Evolutionary conservation across 352 stramenopile species (phyloP), one percentile per base, ranked within the genome.

Genomic region (Pythium aphanidermatum): DNA sequence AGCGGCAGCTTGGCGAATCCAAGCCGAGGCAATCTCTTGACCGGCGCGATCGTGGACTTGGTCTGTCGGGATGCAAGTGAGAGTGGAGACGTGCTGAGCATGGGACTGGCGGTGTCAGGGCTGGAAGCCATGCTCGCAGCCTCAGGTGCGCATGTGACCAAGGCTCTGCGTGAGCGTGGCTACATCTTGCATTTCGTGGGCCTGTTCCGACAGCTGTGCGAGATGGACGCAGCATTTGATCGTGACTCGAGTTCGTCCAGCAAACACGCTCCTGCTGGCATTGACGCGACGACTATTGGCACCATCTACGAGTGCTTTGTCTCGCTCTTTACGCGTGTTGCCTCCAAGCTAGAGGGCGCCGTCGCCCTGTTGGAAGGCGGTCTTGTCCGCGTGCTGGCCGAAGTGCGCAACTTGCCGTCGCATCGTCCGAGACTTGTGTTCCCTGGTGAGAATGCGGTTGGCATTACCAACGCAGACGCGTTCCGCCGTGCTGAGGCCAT

Each of bases 301-400:
- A 83, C 78, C 0, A 85, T 91, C 54, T 86, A 90, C 62, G 74
- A 87, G 52, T 86, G 74, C 34, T 86, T 91, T 20, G 55, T 93
- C 35, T 93, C 81, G 40, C 72, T 93, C 16, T 89, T 91, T 26
- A 60, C 66, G 1, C 73, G 75, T 9, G 58, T 91, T 12, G 74
- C 74, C 16, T 60, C 68, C 24, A 79, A 66, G 23, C 66, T 70
- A 21, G 74, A 88, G 39, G 81, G 81, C 29, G 78, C 81, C 0
- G 44, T 86, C 21, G 74, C 73, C 21, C 41, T 93, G 16, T 36
- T 93, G 8, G 76, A 91, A 69, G 74, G 74, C 36, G 76, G 78
- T 1, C 61, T 91, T 20, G 46, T 93, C 14, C 74, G 74, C 34
- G 70, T 74, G n/a, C 58, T 93, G 4, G 59, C 62, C 10, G 75